Evolutionary conservation across 2,329 filamentous ascomycete species (phyloP), one percentile per base, ranked within the genome.

Genomic region (Fusarium sp.): DNA sequence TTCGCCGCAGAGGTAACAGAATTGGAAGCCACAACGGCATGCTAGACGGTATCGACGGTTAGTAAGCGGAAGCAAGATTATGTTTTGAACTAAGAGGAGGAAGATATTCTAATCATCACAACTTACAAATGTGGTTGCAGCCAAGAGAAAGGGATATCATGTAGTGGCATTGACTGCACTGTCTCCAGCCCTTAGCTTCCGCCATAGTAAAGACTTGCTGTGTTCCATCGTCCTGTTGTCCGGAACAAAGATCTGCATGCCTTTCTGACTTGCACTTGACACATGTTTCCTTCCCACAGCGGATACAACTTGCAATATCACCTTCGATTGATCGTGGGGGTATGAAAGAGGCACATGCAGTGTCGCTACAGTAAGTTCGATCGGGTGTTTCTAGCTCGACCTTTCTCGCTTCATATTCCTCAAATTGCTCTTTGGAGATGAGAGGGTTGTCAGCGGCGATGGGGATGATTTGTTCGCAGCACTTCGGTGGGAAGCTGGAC

Each of bases 401-500:
- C 30, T 79, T 78, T 67, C 85, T 88, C 4, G 73, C 73, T 8
- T 76, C 69, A 56, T 82, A 87, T 10, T 72, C 44, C 0, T 73
- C 63, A 0, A 79, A 54, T 0, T 85, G 40, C 1, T 79, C 59
- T 0, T 67, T 11, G 0, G 75, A 61, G 0, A 88, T 72, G 50
- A 83, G 77, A 1, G 69, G 46, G 0, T 70, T 72, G 14, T 77
- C 77, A 0, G 50, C 32, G 0, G 73, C 71, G 3, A 83, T 44
- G 0, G 79, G 70, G 3, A 89, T 82, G 0, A 71, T 62, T 33
- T 81, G 63, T 1, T 70, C 50, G 65, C 86, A 88, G 72, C 86
- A 89, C 7, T 79, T 75, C 0, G 85, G 84, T 0, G 87, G 87
- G 51, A 87, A 89, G 0, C 85, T 66, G 0, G 78, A 76, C 47